Base-by-base conservation (phyloP, 331 rosid species). In the Rosa hybrid region DNA sequence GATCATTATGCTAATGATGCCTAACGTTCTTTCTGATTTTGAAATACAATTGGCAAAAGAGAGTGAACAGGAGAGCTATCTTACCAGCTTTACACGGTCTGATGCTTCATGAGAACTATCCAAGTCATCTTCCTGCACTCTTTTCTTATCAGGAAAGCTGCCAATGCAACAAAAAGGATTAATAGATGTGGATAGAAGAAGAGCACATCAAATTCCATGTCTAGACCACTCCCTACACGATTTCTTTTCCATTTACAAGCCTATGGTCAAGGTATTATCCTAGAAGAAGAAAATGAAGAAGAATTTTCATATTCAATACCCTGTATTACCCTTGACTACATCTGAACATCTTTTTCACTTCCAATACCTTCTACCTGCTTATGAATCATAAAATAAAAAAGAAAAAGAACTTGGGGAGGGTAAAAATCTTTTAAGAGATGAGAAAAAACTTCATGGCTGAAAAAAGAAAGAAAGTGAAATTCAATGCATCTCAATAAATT, bases 101-200 rank as follows among this genome's bases (percentile, higher is more conserved):
- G 91, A 87, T 69, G 81, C 75, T 75, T 88, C 92, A 74, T 77
- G 67, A 30, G 83, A 84, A 71, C 81, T 73, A 78, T 86, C 85
- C 81, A 86, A 75, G 50, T 80, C 77, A 74, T 86, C 89, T 80
- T 80, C 90, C 81, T 80, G 88, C 34, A 68, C 57, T 79, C 54
- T 78, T 79, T 88, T 92, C 92, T 90, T 89, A 67, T 84, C 97
- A 59, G 96, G 92, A 88, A 90, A 84, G 81, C 98, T 95, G 94
- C 69, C 78, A 84, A 42, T 68, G 74, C 86, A 72, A 82, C 48
- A 84, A 13, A 81, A 54, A 44, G 57, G 82, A 75, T 84, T 65
- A 81, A 59, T 30, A 82, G 56, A 27, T 70, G 50, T 44, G 30
- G 53, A 77, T 42, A 38, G 81, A 77, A 75, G 76, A 65, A 50